phyloP scores from a whole-genome alignment of 2,329 filamentous ascomycete genomes.

The Nannizziopsis arthrosporioides region DNA sequence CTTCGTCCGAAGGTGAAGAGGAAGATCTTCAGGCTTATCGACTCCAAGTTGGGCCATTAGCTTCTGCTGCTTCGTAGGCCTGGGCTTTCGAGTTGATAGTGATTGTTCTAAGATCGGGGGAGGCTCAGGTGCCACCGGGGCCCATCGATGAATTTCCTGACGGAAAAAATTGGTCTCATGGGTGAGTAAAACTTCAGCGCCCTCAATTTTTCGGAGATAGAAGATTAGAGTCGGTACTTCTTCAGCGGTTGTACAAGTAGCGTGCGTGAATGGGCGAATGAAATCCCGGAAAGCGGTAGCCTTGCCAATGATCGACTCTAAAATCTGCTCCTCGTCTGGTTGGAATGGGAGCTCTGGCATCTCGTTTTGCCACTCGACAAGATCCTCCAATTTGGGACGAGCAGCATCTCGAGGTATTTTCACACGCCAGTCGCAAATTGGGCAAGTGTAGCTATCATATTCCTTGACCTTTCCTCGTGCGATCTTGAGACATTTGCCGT shows the following conservation, averaged over 20 bases:
- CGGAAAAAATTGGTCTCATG: slow-evolving; percentile 97
- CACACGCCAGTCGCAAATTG: slow-evolving; percentile 93
- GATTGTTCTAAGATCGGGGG: slow-evolving; percentile 80
- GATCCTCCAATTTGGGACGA: slow-evolving; percentile 84
- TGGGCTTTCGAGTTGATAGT: slow-evolving; percentile 83
- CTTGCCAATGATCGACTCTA: slow-evolving; percentile 76
- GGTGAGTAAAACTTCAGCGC: slow-evolving; percentile 80
- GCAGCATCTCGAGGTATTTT: slow-evolving; percentile 95
- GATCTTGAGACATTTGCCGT: slow-evolving; percentile 96
- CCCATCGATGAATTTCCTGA: slow-evolving; percentile 90
- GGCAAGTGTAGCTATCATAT: slow-evolving; percentile 95
- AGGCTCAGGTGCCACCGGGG: slow-evolving; percentile 71
- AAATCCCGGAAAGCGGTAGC: slow-evolving; percentile 75
- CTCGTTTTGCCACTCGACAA: slow-evolving; percentile 74
- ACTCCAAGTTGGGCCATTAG: slow-evolving; percentile 81
- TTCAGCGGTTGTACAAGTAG: slow-evolving; percentile 65
- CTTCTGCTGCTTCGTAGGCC: slow-evolving; percentile 94
- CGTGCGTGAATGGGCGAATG: slow-evolving; percentile 68
- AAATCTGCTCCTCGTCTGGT: slow-evolving; percentile 80
- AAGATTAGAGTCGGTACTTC: slow-evolving; percentile 87
- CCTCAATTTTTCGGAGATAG: slow-evolving; percentile 92
- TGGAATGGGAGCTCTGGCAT: slow-evolving; percentile 76
- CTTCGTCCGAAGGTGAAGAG: slow-evolving; percentile 69
- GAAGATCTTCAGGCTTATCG: slow-evolving; percentile 79
- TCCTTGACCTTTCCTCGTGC: slow-evolving; percentile 96